A percentile compares a stretch with the other conserved stretches of the same genome.
These are phyloP conservation scores for Trichoderma koningiopsis DNA, from an alignment of 2,329 filamentous ascomycete genomes.

Conservation along the genomic window DNA sequence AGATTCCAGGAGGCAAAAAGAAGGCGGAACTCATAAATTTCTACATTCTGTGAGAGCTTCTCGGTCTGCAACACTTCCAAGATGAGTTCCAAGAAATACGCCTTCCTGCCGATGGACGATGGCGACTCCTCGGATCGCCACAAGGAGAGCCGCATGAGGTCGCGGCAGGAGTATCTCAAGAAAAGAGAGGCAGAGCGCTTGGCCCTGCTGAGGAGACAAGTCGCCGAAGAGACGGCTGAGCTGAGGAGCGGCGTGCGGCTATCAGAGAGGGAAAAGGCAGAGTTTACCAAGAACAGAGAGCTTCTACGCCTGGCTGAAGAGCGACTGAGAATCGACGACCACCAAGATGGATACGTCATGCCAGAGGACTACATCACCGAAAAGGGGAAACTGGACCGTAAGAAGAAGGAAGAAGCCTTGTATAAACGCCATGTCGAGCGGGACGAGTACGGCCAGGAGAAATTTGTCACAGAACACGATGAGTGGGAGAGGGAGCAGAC, in stretches of 20 bases:
- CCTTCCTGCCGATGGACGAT: constrained; percentile 68
- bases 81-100: constrained; percentile 64
- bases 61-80: not conserved
- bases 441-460: constrained; percentile 85
- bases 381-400: constrained; percentile 83
- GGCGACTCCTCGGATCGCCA: constrained; percentile 46
- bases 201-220: constrained; percentile 84
- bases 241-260: constrained; percentile 73
- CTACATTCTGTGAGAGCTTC: not conserved
- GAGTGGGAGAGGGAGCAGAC: constrained; percentile 94
- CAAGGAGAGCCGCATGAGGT: constrained; percentile 65
- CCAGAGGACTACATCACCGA: constrained; percentile 95
- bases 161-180: constrained; percentile 88
- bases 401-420: constrained; percentile 84
- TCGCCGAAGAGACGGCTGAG: constrained; percentile 84
- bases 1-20: not conserved
- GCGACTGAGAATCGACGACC: constrained; percentile 83
- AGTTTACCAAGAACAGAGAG: constrained; percentile 88
- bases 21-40: not conserved
- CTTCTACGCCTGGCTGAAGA: constrained; percentile 81
- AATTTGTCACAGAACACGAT: constrained; percentile 89
- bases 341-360: constrained; percentile 88
- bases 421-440: constrained; percentile 89
- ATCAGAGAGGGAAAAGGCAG: constrained; percentile 76
- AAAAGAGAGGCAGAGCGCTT: constrained; percentile 88